Conservation (phyloP, 768 basidiomycete genomes). For the Mycena alexandri region DNA sequence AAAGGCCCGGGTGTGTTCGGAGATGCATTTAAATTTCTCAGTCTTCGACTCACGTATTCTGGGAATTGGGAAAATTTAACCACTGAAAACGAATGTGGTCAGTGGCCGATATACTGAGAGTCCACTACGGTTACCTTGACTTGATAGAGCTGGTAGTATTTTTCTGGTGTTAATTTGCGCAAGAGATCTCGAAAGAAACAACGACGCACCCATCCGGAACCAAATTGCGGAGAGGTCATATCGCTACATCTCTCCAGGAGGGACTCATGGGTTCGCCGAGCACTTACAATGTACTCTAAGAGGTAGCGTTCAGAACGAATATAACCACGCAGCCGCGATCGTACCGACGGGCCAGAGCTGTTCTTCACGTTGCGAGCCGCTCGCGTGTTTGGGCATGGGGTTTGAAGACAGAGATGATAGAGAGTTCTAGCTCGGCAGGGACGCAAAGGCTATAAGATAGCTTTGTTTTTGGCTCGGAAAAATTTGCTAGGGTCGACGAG, state of each 20-base stretch:
- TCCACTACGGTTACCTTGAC: constrained; percentile 3
- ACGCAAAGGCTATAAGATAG: too few species aligned
- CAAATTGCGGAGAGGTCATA: not conserved
- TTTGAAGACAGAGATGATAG: not conserved
- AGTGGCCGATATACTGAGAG: not conserved
- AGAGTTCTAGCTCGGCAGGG: too few species aligned
- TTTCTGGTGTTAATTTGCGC: not conserved
- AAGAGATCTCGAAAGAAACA: not conserved
- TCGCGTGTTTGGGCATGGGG: not conserved
- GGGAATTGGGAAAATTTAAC: not conserved
- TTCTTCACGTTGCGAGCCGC: not conserved
- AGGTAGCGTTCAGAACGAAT: not conserved
- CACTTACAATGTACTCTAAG: constrained; percentile 1
- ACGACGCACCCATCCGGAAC: constrained; percentile 13
- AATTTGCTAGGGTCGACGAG: too few species aligned
- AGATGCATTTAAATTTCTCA: not conserved
- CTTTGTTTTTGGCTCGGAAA: too few species aligned
- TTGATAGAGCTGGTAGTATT: not conserved
- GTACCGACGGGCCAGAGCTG: constrained; percentile 9
- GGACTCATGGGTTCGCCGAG: constrained; percentile 5
- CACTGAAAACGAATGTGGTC: not conserved
- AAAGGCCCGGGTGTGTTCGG: not conserved
- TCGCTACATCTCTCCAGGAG: not conserved
- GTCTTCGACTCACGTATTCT: constrained; percentile 1
- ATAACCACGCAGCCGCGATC: not conserved